Base-by-base conservation (phyloP, 108 stramenopile species). In the Stephanodiscus triporus region DNA sequence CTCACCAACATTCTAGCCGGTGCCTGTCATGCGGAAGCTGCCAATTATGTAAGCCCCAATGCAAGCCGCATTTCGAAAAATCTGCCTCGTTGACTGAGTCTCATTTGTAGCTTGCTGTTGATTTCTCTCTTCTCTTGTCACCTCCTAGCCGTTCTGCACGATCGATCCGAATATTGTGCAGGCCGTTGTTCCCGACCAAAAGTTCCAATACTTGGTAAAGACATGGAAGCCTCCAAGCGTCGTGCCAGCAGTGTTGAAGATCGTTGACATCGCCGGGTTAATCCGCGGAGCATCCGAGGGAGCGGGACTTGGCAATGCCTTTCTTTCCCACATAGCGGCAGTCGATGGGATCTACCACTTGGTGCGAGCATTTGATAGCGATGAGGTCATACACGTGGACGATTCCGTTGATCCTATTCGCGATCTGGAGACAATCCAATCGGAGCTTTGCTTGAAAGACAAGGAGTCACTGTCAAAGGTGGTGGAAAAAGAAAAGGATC, bases 211-310 rank as follows among this genome's bases (percentile, higher is more conserved):
- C 81, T 86, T 99, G 45, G 92, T 86, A 10, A 87, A 95, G 36
- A 77, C 83, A 30, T 99, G 63, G 73, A 97, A 97, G 73, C 88
- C 93, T 32, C 85, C 91, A 23, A 69, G 68, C 40, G 86, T 94
- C 9, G 94, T 99, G 10, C 98, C 98, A 0, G 98, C 98, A 14
- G 91, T 91, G 20, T 73, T 99, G 47, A 97, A 95, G 48, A 89
- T 99, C 48, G 97, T 96, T 7, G 99, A 99, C 85, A 99, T 99
- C 86, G 99, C 99, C 32, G 99, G 99, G 45, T 81, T 99, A 56
- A 97, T 99, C 69, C 77, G 83, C 22, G 99, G 99, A 30, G 99
- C 99, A 23, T 88, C 95, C 34, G 98, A 98, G 80, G 99, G 99
- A 47, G 97, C 97, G 23, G 99, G 99, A 29, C 84, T 99, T 4